Conservation (phyloP, 2,329 filamentous ascomycete species). For the Trichoderma sp. region DNA sequence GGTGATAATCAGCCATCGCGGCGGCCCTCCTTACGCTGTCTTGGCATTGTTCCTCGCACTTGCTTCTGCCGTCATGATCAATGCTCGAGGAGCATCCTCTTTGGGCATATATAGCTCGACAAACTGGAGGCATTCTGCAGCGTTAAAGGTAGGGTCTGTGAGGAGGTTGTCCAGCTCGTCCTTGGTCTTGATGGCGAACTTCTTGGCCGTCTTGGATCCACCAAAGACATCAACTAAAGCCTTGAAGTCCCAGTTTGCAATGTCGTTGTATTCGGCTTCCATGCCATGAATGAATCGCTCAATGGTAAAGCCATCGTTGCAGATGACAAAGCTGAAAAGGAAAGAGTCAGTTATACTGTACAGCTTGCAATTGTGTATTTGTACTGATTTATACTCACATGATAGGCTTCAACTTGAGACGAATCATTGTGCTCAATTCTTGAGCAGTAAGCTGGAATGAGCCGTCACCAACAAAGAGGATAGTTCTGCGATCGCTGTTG, state of each 20-base stretch:
- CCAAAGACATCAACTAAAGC: constrained; percentile 70
- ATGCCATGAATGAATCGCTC: constrained; percentile 86
- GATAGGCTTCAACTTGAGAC: constrained; percentile 71
- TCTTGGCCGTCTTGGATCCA: constrained; percentile 60
- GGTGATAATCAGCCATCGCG: not conserved
- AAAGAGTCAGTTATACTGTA: constrained; percentile 29
- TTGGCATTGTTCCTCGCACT: constrained; percentile 68
- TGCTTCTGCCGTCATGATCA: constrained; percentile 71
- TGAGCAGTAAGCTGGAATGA: constrained; percentile 84
- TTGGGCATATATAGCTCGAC: constrained; percentile 82
- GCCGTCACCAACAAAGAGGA: constrained; percentile 88
- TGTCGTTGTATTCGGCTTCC: constrained; percentile 79
- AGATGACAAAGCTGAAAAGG: constrained; percentile 69
- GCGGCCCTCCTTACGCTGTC: constrained; percentile 16
- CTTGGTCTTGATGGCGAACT: constrained; percentile 69
- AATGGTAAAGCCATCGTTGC: constrained; percentile 87
- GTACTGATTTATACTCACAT: constrained; percentile 55
- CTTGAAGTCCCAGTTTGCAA: constrained; percentile 73
- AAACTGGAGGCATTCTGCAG: constrained; percentile 61
- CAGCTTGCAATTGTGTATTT: too few species aligned
- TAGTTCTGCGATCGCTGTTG: constrained; percentile 62
- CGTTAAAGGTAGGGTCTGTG: constrained; percentile 63
- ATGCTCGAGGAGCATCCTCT: constrained; percentile 71
- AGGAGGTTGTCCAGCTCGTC: constrained; percentile 68
- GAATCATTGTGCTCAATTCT: constrained; percentile 81